Conservation (phyloP, 2,329 filamentous ascomycete genomes). For the Colletotrichum graminicola region DNA sequence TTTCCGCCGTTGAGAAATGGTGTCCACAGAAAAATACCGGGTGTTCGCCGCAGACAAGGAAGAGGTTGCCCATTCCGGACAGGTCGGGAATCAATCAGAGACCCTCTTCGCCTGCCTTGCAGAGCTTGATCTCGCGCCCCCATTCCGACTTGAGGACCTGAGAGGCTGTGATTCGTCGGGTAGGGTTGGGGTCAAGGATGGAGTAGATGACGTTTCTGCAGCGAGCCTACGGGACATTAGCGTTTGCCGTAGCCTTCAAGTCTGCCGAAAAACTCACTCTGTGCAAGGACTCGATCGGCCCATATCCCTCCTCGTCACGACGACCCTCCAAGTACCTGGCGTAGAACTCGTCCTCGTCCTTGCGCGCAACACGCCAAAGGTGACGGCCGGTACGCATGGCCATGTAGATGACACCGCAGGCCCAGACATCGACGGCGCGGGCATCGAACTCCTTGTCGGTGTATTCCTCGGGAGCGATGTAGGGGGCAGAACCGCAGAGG, state of each 20-base stretch:
- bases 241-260: conserved; percentile 1
- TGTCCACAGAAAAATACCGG: neutral
- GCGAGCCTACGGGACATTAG: conserved; percentile 73
- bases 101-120: conserved; percentile 96
- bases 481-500: conserved; percentile 94
- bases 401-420: conserved; percentile 99
- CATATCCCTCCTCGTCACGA: conserved; percentile 94
- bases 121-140: conserved; percentile 97
- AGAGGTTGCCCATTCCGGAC: neutral
- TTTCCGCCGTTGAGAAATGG: conserved; percentile 24
- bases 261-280: conserved; percentile 73
- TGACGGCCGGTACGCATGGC: conserved; percentile 97
- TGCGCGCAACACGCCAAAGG: conserved; percentile 96
- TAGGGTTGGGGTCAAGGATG: conserved; percentile 94
- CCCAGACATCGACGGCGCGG: conserved; percentile 97
- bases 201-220: conserved; percentile 99
- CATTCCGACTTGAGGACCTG: conserved; percentile 99
- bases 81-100: conserved; percentile 68
- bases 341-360: conserved; percentile 98
- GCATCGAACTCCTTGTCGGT: conserved; percentile 96
- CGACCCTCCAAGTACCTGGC: conserved; percentile 92
- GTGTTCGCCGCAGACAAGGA: neutral
- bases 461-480: conserved; percentile 98
- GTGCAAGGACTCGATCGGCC: conserved; percentile 94
- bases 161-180: conserved; percentile 91